Evolutionary conservation across 1,284 basidiomycete species (phyloP).

Genomic region (Ustilago trichophora): DNA sequence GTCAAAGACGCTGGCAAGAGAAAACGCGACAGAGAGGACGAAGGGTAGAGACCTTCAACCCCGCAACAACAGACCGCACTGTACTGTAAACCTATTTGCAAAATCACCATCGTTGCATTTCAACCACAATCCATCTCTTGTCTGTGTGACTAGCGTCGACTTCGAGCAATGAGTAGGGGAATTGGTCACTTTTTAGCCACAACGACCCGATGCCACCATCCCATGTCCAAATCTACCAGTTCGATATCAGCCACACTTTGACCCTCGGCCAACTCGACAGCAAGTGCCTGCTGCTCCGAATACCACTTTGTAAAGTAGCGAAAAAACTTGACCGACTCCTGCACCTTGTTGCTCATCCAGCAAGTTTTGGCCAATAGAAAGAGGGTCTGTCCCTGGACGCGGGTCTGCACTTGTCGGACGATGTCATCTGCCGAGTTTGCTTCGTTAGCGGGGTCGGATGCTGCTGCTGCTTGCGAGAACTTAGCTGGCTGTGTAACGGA

Average conservation of each 20-base stretch:
- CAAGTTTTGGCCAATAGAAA: slow-evolving; percentile 25
- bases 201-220: slow-evolving; percentile 36
- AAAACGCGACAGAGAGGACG: slow-evolving; percentile 40
- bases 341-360: slow-evolving; percentile 29
- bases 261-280: background rate
- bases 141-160: too few species aligned
- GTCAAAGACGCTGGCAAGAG: slow-evolving; percentile 29
- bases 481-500: too few species aligned
- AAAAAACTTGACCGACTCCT: slow-evolving; percentile 29
- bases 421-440: too few species aligned
- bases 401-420: slow-evolving; percentile 11
- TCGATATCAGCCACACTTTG: background rate
- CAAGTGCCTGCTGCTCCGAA: slow-evolving; percentile 22
- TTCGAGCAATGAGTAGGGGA: too few species aligned
- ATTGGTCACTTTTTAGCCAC: slow-evolving; percentile 3
- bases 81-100: background rate
- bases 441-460: too few species aligned
- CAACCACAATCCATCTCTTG: too few species aligned
- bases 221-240: slow-evolving; percentile 16
- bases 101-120: too few species aligned
- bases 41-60: too few species aligned
- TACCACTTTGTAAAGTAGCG: slow-evolving; percentile 38
- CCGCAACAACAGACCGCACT: too few species aligned
- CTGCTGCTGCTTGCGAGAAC: background rate
- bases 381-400: slow-evolving; percentile 33